phyloP scores from a whole-genome alignment of 2,329 filamentous ascomycete species.

The Rutstroemia sp. region DNA sequence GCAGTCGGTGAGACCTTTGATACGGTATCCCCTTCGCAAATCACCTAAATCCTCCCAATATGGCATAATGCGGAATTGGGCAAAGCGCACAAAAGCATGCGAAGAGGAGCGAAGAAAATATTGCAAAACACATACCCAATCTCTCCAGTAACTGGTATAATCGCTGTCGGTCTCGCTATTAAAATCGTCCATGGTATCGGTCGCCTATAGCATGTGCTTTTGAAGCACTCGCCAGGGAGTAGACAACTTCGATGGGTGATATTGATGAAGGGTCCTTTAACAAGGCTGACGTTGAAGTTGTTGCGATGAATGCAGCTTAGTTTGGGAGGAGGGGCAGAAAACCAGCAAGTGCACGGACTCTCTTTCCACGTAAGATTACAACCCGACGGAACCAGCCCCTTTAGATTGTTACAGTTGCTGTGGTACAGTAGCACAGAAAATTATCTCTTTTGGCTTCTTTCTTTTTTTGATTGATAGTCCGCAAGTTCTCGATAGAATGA shows the following conservation, averaged over 20 bases:
- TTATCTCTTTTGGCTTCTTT: too few relatives aligned
- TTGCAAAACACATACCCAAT: slow-evolving; percentile 70
- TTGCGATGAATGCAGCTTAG: slow-evolving; percentile 1
- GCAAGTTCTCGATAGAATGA: too few relatives aligned
- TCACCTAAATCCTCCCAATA: background rate
- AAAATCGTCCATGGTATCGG: slow-evolving; percentile 78
- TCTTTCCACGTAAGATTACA: background rate
- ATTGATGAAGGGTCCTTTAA: background rate
- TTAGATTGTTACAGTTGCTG: background rate
- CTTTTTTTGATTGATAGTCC: too few relatives aligned
- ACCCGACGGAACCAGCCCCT: background rate
- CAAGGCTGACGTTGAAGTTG: slow-evolving; percentile 7
- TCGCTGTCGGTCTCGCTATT: slow-evolving; percentile 97
- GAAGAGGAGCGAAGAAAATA: slow-evolving; percentile 13
- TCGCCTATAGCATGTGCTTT: slow-evolving; percentile 24
- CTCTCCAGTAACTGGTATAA: slow-evolving; percentile 98
- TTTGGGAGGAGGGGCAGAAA: slow-evolving; percentile 10
- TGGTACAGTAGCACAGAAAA: too few relatives aligned
- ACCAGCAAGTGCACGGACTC: slow-evolving; percentile 2
- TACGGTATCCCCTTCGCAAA: background rate
- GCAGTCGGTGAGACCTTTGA: background rate
- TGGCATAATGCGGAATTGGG: background rate
- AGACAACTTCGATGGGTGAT: slow-evolving; percentile 6
- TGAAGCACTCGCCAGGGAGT: slow-evolving; percentile 23
- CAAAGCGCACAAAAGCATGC: background rate